Evolutionary conservation across 2,329 filamentous ascomycete species (phyloP), one percentile per base, ranked within the genome.

Genomic region (Scedosporium boydii): DNA sequence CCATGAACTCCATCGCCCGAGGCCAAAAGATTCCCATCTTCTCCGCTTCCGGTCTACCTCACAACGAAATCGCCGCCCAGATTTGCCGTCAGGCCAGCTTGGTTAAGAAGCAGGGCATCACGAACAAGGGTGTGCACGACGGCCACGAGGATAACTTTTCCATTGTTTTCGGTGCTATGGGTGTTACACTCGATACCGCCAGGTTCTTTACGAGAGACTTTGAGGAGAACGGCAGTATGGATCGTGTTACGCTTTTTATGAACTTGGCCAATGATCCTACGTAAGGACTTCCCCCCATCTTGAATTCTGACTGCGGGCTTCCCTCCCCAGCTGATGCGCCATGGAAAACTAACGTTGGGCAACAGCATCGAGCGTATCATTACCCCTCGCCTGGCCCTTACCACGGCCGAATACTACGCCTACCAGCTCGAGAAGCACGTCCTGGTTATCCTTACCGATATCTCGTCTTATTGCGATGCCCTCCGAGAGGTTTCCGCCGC

Each of bases 341-440:
- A 27, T 34, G 16, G 53, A 10, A n/a, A 53, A n/a, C 59, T 38
- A 27, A 29, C 53, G 16, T 51, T 59, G 14, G 46, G 21, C 58
- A 7, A 9, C 69, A 96, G 91, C 61, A 99, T 99, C 77, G 95
- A 99, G 79, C 95, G 95, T 88, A 99, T 99, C 75, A 99, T 99
- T 75, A 99, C 95, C 61, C 95, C 95, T 75, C 95, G 95, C 86
- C 89, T 99, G 65, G 95, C 95, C 61, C 85, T 99, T 67, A 99
- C 95, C 59, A 99, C 96, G 27, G 95, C 95, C 77, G 95, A 99
- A 79, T 99, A 99, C 86, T 99, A 98, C 77, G 95, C 95, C 74
- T 99, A 99, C 81, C 95, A 99, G 79, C 87, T 99, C 68, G 95
- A 99, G 85, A 99, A 99, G 86, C 95, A 99, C 85, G 95, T 99